phyloP scores from a whole-genome alignment of 106 monocot species.

The Dendrobium officinale region DNA sequence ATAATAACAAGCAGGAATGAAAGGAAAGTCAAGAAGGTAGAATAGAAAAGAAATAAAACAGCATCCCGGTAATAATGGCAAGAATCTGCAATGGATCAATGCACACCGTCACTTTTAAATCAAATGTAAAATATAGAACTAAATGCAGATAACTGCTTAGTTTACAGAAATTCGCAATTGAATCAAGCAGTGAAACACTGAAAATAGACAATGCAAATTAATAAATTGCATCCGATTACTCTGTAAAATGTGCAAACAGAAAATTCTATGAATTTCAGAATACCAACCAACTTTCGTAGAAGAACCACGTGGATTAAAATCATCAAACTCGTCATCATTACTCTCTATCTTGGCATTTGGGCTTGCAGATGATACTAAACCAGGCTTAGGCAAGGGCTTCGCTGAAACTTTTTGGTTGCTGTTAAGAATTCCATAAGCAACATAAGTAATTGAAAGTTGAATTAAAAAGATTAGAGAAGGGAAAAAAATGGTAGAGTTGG shows the following conservation, averaged over 20 bases:
- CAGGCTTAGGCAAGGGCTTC: slow-evolving; percentile 24
- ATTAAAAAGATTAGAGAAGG: background rate
- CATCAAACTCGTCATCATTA: slow-evolving; percentile 73
- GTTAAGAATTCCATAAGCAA: slow-evolving; percentile 3
- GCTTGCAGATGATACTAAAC: slow-evolving; percentile 15
- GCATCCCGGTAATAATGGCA: background rate
- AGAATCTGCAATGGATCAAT: background rate
- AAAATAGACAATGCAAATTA: background rate
- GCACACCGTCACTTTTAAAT: too few relatives aligned
- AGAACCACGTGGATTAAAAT: slow-evolving; percentile 85
- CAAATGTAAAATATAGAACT: background rate
- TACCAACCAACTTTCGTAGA: slow-evolving; percentile 50
- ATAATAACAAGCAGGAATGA: too few relatives aligned
- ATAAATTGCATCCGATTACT: background rate
- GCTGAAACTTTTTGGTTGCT: slow-evolving; percentile 20
- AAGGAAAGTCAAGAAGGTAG: too few relatives aligned
- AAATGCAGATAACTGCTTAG: background rate
- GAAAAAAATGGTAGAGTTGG: background rate
- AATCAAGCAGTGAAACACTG: background rate
- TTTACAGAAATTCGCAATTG: too few relatives aligned
- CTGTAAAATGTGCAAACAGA: background rate
- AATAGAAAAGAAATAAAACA: background rate
- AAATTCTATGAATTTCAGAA: slow-evolving; percentile 7
- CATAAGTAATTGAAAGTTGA: background rate
- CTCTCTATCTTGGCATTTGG: slow-evolving; percentile 13